Conservation (phyloP, 2,329 filamentous ascomycete species). For the Scytalidium lignicola region DNA sequence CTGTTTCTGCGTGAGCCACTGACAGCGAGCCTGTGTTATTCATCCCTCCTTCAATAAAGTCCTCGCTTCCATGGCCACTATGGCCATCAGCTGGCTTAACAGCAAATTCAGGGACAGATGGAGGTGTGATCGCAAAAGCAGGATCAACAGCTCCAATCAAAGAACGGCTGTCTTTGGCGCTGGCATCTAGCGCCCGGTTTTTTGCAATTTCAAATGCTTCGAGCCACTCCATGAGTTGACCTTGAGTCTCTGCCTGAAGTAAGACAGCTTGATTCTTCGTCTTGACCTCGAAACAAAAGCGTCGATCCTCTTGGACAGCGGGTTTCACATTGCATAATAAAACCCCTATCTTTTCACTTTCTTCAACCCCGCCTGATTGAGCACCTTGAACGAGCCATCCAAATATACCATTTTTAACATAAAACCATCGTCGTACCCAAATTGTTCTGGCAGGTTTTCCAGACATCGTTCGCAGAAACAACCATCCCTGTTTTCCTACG, state of each 20-base stretch:
- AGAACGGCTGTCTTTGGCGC: slow-evolving; percentile 37
- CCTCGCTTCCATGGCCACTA: slow-evolving; percentile 36
- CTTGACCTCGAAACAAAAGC: slow-evolving; percentile 98
- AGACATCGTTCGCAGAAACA: slow-evolving; percentile 74
- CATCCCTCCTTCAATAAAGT: slow-evolving; percentile 30
- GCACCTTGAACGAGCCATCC: slow-evolving; percentile 84
- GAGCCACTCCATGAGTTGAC: slow-evolving; percentile 91
- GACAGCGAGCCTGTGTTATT: slow-evolving; percentile 50
- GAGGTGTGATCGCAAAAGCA: slow-evolving; percentile 88
- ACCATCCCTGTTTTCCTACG: slow-evolving; percentile 88
- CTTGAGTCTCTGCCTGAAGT: slow-evolving; percentile 88
- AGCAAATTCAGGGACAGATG: slow-evolving; percentile 84
- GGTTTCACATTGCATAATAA: slow-evolving; percentile 89
- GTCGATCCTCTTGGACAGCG: slow-evolving; percentile 83
- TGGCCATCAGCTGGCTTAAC: slow-evolving; percentile 70
- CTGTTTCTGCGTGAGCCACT: slow-evolving; percentile 54
- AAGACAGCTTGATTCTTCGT: slow-evolving; percentile 89
- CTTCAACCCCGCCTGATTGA: slow-evolving; percentile 78
- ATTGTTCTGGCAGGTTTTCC: slow-evolving; percentile 86
- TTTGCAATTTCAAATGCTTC: slow-evolving; percentile 91
- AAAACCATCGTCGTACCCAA: slow-evolving; percentile 93
- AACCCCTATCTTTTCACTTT: slow-evolving; percentile 94
- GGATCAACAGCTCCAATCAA: slow-evolving; percentile 52
- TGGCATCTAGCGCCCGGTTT: slow-evolving; percentile 79
- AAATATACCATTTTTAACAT: slow-evolving; percentile 92